Evolutionary conservation across 371 early-diverging fungal genomes (phyloP), one percentile per base, ranked within the genome.

Genomic region (Mortierella sp.): DNA sequence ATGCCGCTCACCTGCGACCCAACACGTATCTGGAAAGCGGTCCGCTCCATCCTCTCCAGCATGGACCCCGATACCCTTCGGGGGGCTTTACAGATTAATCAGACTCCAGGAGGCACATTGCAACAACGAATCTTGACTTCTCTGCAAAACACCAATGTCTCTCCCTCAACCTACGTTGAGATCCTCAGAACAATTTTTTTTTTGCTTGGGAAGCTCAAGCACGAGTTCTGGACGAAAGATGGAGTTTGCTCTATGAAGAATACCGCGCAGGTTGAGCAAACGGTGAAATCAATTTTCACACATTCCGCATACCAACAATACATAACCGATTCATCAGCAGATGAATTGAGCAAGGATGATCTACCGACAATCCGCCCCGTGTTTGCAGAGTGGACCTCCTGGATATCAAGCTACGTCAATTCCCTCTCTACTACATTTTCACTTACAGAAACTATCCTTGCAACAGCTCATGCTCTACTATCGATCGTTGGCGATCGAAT

Each of bases 371-470:
- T 37, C 3, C 37, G 37, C 37, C 66, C 62, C 19, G 58, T 43
- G 12, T 64, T 48, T 29, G 68, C 61, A 1, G 71, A 76, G 14
- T 64, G 53, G 28, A 50, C 67, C 7, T 51, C 64, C 15, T 71
- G 76, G 72, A 60, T 67, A 18, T 60, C 71, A 5, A 57, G 48
- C 29, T 67, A 67, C 55, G 57, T 71, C 50, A 76, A 71, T 56
- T 76, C 76, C 1, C 45, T 71, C 11, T 52, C 72, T n/a, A 52
- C 46, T 11, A 30, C 25, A 4, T 68, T 64, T 37, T 52, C 58
- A 4, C 68, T 57, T 6, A n/a, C 60, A 0, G 60, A 51, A 2
- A 45, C 60, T 56, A 4, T 68, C 15, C 21, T 57, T 7, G 44
- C 64, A 29, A 55, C 62, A 6, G 52, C 58, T 16, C 26, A 28